phyloP scores from a whole-genome alignment of 108 stramenopile genomes.

The Cyclotella choctawhatcheeana region DNA sequence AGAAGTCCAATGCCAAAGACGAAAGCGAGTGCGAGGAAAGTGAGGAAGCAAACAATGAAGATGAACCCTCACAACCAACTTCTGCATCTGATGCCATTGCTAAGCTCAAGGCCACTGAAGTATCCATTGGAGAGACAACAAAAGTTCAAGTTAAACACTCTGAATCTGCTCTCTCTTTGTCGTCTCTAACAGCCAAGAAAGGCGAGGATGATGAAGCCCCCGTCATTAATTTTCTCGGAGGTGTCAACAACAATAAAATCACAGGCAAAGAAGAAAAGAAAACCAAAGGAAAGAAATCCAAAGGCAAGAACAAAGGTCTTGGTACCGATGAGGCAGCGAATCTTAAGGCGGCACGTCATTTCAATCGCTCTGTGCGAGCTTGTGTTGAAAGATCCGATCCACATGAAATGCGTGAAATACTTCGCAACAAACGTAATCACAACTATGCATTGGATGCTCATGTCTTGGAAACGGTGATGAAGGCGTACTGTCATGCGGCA shows the following conservation, averaged over 20 bases:
- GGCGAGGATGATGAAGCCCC: constrained; percentile 30
- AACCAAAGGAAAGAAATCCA: constrained; percentile 42
- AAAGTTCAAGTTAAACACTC: constrained; percentile 69
- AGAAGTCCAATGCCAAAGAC: constrained; percentile 26
- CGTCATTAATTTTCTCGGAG: constrained; percentile 49
- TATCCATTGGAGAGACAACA: constrained; percentile 77
- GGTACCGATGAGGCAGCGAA: constrained; percentile 75
- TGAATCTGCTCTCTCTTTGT: constrained; percentile 39
- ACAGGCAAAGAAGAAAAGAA: constrained; percentile 41
- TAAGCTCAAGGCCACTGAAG: constrained; percentile 76
- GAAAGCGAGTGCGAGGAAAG: constrained; percentile 1
- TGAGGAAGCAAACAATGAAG: background rate
- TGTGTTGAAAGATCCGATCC: constrained; percentile 85
- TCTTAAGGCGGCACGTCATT: constrained; percentile 70
- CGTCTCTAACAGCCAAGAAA: constrained; percentile 14
- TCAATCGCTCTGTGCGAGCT: constrained; percentile 74
- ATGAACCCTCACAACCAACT: constrained; percentile 16
- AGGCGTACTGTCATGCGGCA: constrained; percentile 89
- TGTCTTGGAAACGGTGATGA: constrained; percentile 89
- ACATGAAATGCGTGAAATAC: constrained; percentile 68
- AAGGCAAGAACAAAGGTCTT: constrained; percentile 64
- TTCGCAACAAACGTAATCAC: constrained; percentile 78
- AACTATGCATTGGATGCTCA: constrained; percentile 77
- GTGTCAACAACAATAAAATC: constrained; percentile 24
- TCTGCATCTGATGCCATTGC: constrained; percentile 71